Conservation (phyloP, 805 yeast genomes). For the Candida fluviatilis region DNA sequence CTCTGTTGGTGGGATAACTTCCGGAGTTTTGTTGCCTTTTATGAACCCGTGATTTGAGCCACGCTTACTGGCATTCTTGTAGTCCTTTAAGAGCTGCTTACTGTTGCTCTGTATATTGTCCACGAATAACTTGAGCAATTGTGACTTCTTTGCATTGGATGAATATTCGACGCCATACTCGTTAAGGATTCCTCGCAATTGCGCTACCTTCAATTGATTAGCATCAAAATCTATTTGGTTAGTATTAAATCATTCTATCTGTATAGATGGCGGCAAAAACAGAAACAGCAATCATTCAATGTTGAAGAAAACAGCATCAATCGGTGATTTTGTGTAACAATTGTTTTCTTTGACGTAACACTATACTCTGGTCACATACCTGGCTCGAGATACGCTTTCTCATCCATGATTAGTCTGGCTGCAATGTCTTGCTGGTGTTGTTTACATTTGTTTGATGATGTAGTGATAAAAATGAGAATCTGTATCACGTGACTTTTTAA, state of each 20-base stretch:
- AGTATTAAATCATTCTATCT: slow-evolving; percentile 1
- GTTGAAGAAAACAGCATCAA: too few species aligned
- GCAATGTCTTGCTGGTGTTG: not conserved
- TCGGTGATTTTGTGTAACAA: too few species aligned
- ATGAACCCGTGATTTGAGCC: slow-evolving; percentile 20
- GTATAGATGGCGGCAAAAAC: not conserved
- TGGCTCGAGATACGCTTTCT: slow-evolving; percentile 1
- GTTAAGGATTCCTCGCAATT: slow-evolving; percentile 61
- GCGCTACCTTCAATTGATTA: slow-evolving; percentile 57
- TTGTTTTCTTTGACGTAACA: too few species aligned
- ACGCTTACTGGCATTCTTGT: slow-evolving; percentile 11
- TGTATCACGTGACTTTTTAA: not conserved
- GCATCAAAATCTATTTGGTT: slow-evolving; percentile 50
- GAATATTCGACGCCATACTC: slow-evolving; percentile 61
- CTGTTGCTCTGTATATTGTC: slow-evolving; percentile 49
- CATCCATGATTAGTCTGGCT: not conserved
- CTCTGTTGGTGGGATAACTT: not conserved
- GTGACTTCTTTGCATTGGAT: slow-evolving; percentile 63
- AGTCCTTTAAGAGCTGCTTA: slow-evolving; percentile 32
- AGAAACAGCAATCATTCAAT: too few species aligned
- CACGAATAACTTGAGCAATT: slow-evolving; percentile 59
- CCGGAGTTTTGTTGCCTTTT: slow-evolving; percentile 6
- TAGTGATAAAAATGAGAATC: not conserved
- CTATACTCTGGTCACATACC: too few species aligned
- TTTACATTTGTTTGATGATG: not conserved